Conservation (phyloP, 495 filamentous ascomycete genomes). For the Jackrogersella minutella region DNA sequence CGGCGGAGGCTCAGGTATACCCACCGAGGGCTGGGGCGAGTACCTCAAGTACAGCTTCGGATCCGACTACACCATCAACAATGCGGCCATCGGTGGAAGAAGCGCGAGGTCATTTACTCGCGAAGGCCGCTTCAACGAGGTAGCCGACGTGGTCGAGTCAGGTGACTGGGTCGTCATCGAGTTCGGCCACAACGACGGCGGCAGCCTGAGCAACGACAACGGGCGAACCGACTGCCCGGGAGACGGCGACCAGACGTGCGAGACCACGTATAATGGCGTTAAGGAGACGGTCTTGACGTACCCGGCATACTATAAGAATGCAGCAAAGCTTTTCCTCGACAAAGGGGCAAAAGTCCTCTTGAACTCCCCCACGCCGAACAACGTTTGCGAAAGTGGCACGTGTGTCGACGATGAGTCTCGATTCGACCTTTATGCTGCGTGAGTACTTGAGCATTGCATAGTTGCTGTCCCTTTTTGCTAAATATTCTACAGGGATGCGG, state of each 20-base stretch:
- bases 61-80: slow-evolving; percentile 46
- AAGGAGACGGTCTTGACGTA: slow-evolving; percentile 66
- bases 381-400: slow-evolving; percentile 61
- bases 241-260: slow-evolving; percentile 63
- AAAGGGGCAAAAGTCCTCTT: slow-evolving; percentile 68
- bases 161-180: slow-evolving; percentile 61
- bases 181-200: slow-evolving; percentile 59
- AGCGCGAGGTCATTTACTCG: slow-evolving; percentile 55
- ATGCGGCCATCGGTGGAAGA: slow-evolving; percentile 55
- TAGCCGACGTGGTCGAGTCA: slow-evolving; percentile 45
- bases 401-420: slow-evolving; percentile 53
- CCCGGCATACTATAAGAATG: slow-evolving; percentile 64
- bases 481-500: slow-evolving; percentile 43
- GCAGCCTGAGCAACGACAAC: slow-evolving; percentile 53
- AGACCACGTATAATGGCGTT: slow-evolving; percentile 55
- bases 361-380: slow-evolving; percentile 63
- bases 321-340: slow-evolving; percentile 56
- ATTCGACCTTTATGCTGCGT: slow-evolving; percentile 61
- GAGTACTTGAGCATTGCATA: not conserved
- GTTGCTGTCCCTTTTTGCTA: slow-evolving; percentile 30
- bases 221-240: slow-evolving; percentile 66
- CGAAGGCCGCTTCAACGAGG: slow-evolving; percentile 53
- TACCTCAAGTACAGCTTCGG: slow-evolving; percentile 46
- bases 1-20: slow-evolving; percentile 47
- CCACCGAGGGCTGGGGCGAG: slow-evolving; percentile 51